Conservation (phyloP, 495 filamentous ascomycete genomes). For the Cladorrhinum samala region DNA sequence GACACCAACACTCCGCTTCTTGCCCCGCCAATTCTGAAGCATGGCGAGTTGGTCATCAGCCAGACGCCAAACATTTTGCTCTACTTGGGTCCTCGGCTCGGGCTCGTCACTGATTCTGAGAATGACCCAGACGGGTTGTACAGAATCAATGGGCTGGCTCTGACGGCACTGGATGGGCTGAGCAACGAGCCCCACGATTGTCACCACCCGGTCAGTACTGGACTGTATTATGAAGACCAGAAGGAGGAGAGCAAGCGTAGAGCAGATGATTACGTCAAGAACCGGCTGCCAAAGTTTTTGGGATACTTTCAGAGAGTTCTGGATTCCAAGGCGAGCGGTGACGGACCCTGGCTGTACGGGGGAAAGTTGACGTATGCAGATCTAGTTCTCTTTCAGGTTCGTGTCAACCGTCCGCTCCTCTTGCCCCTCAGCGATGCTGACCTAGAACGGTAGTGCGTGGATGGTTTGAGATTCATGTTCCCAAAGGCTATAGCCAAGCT, state of each 20-base stretch:
- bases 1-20: constrained; percentile 51
- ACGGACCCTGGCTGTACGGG: constrained; percentile 55
- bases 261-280: constrained; percentile 46
- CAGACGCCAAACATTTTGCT: constrained; percentile 61
- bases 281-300: constrained; percentile 60
- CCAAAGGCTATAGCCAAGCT: constrained; percentile 50
- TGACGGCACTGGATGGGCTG: constrained; percentile 61
- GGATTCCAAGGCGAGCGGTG: constrained; percentile 44
- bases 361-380: constrained; percentile 58
- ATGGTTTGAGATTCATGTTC: constrained; percentile 54
- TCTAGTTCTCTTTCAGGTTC: constrained; percentile 59
- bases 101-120: constrained; percentile 37
- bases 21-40: constrained; percentile 55
- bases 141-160: constrained; percentile 48
- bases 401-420: constrained; percentile 9
- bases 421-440: neutral
- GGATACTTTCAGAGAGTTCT: constrained; percentile 59
- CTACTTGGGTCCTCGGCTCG: constrained; percentile 52
- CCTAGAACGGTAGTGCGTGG: constrained; percentile 32
- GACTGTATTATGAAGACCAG: constrained; percentile 62
- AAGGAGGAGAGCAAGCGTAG: constrained; percentile 50
- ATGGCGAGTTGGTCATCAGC: constrained; percentile 52
- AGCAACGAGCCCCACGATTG: constrained; percentile 61
- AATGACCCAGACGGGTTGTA: constrained; percentile 43
- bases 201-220: constrained; percentile 56